phyloP scores from a whole-genome alignment of 371 early-diverging fungal genomes.

The Capillidium heterosporum region DNA sequence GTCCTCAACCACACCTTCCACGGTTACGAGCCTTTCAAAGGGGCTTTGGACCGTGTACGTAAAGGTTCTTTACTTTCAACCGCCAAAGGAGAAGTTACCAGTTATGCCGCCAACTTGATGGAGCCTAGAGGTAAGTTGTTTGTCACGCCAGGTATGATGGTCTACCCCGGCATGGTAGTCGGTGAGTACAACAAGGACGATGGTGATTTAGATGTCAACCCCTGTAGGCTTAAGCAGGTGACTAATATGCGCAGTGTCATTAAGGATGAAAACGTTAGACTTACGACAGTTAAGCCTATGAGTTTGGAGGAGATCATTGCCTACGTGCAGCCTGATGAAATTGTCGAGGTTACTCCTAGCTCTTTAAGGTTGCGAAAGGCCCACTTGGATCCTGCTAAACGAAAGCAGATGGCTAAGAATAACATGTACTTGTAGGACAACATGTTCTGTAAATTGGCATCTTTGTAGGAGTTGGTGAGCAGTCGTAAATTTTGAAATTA shows the following conservation, averaged over 20 bases:
- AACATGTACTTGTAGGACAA: too few relatives aligned
- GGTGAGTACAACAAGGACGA: slow-evolving; percentile 46
- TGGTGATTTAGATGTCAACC: slow-evolving; percentile 57
- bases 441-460: too few relatives aligned
- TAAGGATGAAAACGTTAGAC: slow-evolving; percentile 49
- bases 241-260: slow-evolving; percentile 50
- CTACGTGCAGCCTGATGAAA: slow-evolving; percentile 56
- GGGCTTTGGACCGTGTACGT: slow-evolving; percentile 39
- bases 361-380: slow-evolving; percentile 48
- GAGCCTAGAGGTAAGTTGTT: slow-evolving; percentile 61
- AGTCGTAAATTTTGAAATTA: too few relatives aligned
- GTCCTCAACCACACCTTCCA: slow-evolving; percentile 49
- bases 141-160: slow-evolving; percentile 40
- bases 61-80: slow-evolving; percentile 51
- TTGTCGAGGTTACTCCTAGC: slow-evolving; percentile 55
- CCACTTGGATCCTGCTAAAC: slow-evolving; percentile 34
- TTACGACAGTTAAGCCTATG: slow-evolving; percentile 40
- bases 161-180: slow-evolving; percentile 65
- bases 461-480: too few relatives aligned
- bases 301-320: slow-evolving; percentile 53
- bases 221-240: slow-evolving; percentile 49
- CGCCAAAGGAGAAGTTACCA: slow-evolving; percentile 37
- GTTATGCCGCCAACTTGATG: slow-evolving; percentile 44
- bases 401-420: slow-evolving; percentile 20
- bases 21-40: slow-evolving; percentile 42